Evolutionary conservation across 1,284 basidiomycete species (phyloP).

Genomic region (Tremellales sp.): DNA sequence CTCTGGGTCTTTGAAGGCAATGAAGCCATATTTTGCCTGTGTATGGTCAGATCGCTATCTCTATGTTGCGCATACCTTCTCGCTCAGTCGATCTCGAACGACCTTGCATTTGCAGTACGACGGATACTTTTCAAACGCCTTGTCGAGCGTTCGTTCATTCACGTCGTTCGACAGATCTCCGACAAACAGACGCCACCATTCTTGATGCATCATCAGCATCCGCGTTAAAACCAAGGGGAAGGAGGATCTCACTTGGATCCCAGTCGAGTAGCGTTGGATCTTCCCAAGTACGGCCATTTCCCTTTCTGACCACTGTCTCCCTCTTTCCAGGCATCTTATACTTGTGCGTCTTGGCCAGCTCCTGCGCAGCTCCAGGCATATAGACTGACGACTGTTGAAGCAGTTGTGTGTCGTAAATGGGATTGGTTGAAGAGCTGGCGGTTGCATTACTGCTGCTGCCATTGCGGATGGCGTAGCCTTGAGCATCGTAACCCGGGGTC

Average conservation of each 20-base stretch:
- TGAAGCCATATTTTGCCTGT: slow-evolving; percentile 94
- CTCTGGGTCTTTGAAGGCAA: slow-evolving; percentile 96
- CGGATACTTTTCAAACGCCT: slow-evolving; percentile 86
- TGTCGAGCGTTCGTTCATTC: slow-evolving; percentile 85
- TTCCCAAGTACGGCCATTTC: slow-evolving; percentile 94
- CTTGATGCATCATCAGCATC: slow-evolving; percentile 50
- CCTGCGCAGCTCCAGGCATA: slow-evolving; percentile 16
- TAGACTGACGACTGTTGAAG: slow-evolving; percentile 32
- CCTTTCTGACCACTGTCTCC: slow-evolving; percentile 89
- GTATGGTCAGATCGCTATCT: slow-evolving; percentile 9
- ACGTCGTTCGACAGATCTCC: slow-evolving; percentile 98
- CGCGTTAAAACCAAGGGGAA: slow-evolving; percentile 1
- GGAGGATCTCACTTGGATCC: slow-evolving; percentile 75
- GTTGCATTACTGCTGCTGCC: slow-evolving; percentile 3
- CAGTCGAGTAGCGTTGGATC: slow-evolving; percentile 95
- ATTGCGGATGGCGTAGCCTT: background rate
- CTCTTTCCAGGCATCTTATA: slow-evolving; percentile 62
- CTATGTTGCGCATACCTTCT: slow-evolving; percentile 59
- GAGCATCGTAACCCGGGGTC: slow-evolving; percentile 7
- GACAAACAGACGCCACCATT: slow-evolving; percentile 97
- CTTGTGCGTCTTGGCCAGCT: slow-evolving; percentile 13
- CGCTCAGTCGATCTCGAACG: slow-evolving; percentile 82
- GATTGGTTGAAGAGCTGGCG: slow-evolving; percentile 9
- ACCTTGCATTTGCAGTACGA: slow-evolving; percentile 94
- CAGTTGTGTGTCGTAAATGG: slow-evolving; percentile 31